Conservation (phyloP, 768 basidiomycete genomes). For the Amanita pseudoporphyria region DNA sequence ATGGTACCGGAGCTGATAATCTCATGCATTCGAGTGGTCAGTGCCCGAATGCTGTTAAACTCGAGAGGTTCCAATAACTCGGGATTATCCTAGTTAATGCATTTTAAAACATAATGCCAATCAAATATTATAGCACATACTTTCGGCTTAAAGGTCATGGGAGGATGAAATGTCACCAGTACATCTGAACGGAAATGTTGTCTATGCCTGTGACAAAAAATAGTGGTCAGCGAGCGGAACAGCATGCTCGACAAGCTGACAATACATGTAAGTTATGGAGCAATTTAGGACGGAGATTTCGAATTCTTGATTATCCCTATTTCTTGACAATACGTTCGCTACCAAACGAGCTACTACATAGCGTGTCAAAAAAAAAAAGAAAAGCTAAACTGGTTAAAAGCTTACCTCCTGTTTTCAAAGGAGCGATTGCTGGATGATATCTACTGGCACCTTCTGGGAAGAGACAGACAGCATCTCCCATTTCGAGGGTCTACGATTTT, state of each 20-base stretch:
- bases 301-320: slow-evolving; percentile 58
- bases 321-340: slow-evolving; percentile 65
- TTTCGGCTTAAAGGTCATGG: slow-evolving; percentile 56
- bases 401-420: slow-evolving; percentile 78
- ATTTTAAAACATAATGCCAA: slow-evolving; percentile 4
- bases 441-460: slow-evolving; percentile 86
- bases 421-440: slow-evolving; percentile 81
- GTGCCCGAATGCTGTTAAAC: slow-evolving; percentile 44
- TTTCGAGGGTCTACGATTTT: slow-evolving; percentile 51
- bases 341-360: slow-evolving; percentile 69
- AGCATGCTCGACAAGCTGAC: not conserved
- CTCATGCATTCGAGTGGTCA: slow-evolving; percentile 55
- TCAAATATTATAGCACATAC: slow-evolving; percentile 20
- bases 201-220: slow-evolving; percentile 46
- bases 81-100: slow-evolving; percentile 44
- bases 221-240: slow-evolving; percentile 5
- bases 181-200: slow-evolving; percentile 87
- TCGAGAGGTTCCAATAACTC: slow-evolving; percentile 63
- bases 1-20: slow-evolving; percentile 70
- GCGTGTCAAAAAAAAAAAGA: slow-evolving; percentile 1
- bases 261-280: slow-evolving; percentile 76
- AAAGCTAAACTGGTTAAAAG: slow-evolving; percentile 1
- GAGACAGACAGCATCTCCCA: slow-evolving; percentile 71
- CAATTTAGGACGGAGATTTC: slow-evolving; percentile 67
- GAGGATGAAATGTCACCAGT: slow-evolving; percentile 70